Evolutionary conservation across 1,139 yeast species (phyloP), one percentile per base, ranked within the genome.

Genomic region (Sugiyamaella xylanicola): DNA sequence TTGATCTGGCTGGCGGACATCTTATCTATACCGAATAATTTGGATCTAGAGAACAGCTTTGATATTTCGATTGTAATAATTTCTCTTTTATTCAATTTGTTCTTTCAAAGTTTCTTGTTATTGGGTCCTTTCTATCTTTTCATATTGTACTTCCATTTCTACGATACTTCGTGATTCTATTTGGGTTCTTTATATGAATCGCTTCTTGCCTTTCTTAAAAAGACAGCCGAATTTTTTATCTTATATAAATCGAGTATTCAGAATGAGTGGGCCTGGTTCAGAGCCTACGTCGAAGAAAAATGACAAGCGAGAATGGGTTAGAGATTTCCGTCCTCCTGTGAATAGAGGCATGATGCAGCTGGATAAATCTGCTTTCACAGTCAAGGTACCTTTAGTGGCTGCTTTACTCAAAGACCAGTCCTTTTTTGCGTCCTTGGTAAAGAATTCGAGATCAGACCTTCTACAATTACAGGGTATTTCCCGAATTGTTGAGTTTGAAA

Each of bases 341-440:
- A 78, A 86, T 67, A 73, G 89, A 51, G 75, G 80, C 4, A 85
- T 89, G 92, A 79, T 67, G 45, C 77, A 68, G 20, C 76, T 92
- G 48, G 93, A 91, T 69, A 79, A 86, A 46, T 70, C 79, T 0
- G 81, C 83, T 63, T 92, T 91, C 73, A 68, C 74, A 8, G 77
- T 77, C 29, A 74, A 76, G 11, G 73, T 87, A 4, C 80, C 83
- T 0, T 73, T 90, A 20, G 80, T 87, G 61, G 86, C 84, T 15
- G 90, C 92, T 1, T 72, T 77, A 52, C 83, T 92, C 65, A 83
- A 85, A 1, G 84, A 90, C 56, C 90, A 95, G 0, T 77, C 80
- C 4, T 83, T 83, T 67, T 68, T 79, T 32, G 68, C 74, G 35
- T 54, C 53, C 3, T 68, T 77, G 53, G 80, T 81, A 20, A 83